Conservation (phyloP, 345 rosid genomes). For the Linum tenue region DNA sequence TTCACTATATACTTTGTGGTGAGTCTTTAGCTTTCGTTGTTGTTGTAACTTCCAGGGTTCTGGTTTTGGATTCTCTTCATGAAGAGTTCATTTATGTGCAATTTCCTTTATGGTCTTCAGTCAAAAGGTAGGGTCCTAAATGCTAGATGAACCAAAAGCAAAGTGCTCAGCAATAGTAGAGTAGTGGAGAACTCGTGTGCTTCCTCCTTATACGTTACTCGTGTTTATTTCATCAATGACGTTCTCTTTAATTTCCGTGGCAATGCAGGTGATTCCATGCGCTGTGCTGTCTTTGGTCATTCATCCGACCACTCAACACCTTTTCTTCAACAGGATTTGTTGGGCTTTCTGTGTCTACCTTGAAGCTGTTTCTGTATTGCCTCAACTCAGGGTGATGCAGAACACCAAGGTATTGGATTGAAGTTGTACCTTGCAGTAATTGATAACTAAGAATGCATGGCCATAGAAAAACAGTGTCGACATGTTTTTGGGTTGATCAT, state of each 20-base stretch:
- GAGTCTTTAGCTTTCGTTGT: not conserved
- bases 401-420: conserved; percentile 17
- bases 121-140: too few relatives aligned
- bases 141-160: conserved; percentile 2
- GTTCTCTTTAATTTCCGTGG: not conserved
- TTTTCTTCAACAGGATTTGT: conserved; percentile 17
- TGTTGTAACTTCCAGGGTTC: not conserved
- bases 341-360: conserved; percentile 29
- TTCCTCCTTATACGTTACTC: too few relatives aligned
- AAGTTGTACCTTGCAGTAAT: not conserved
- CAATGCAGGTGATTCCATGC: conserved; percentile 22
- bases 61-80: too few relatives aligned
- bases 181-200: not conserved
- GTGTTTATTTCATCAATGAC: not conserved
- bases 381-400: conserved; percentile 29
- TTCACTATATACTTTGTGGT: conserved; percentile 10
- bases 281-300: conserved; percentile 18
- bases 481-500: not conserved
- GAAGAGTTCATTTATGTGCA: too few relatives aligned
- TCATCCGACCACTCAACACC: conserved; percentile 19
- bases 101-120: too few relatives aligned
- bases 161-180: not conserved
- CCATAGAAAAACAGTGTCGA: not conserved
- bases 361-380: conserved; percentile 25
- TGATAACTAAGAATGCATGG: not conserved